A percentile compares a stretch with the other conserved stretches of the same genome.
These are phyloP conservation scores for Ogataea minuta DNA, from an alignment of 805 yeast species.

Conservation along the genomic window DNA sequence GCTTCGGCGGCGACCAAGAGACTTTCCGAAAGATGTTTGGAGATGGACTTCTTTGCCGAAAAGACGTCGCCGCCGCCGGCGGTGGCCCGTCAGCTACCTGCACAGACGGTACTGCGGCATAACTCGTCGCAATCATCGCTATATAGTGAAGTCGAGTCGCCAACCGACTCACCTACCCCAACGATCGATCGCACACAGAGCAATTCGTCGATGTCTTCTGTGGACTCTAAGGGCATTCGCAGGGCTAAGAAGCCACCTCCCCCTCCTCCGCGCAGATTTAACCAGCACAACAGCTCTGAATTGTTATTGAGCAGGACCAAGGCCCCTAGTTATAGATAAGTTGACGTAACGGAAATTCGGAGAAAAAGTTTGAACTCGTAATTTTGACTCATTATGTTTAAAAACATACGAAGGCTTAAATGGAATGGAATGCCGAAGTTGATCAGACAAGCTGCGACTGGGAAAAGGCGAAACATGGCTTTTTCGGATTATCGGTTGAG, in stretches of 20 bases:
- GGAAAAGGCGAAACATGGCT: no score
- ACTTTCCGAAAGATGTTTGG: slow-evolving; percentile 39
- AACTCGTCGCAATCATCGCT: slow-evolving; percentile 19
- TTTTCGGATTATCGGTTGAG: neutral
- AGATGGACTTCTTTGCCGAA: slow-evolving; percentile 20
- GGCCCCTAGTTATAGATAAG: slow-evolving; percentile 7
- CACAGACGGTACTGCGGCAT: slow-evolving; percentile 7
- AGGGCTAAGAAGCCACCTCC: slow-evolving; percentile 23
- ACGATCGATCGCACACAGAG: slow-evolving; percentile 12
- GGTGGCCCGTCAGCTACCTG: neutral
- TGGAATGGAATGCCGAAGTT: neutral
- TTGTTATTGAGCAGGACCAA: slow-evolving; percentile 21
- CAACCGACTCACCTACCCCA: slow-evolving; percentile 11
- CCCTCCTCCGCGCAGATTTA: slow-evolving; percentile 20
- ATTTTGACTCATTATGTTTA: neutral
- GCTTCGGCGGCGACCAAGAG: slow-evolving; percentile 39
- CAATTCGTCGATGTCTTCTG: slow-evolving; percentile 17
- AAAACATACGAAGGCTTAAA: slow-evolving; percentile 1
- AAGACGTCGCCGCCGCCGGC: neutral
- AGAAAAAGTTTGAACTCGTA: neutral
- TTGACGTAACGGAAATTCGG: slow-evolving; percentile 1
- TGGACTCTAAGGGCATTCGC: slow-evolving; percentile 14
- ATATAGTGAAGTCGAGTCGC: slow-evolving; percentile 18
- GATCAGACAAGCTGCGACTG: no score
- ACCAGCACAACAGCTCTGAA: slow-evolving; percentile 16